Evolutionary conservation across 352 stramenopile species (phyloP).

Genomic region (Pythium monospermum): DNA sequence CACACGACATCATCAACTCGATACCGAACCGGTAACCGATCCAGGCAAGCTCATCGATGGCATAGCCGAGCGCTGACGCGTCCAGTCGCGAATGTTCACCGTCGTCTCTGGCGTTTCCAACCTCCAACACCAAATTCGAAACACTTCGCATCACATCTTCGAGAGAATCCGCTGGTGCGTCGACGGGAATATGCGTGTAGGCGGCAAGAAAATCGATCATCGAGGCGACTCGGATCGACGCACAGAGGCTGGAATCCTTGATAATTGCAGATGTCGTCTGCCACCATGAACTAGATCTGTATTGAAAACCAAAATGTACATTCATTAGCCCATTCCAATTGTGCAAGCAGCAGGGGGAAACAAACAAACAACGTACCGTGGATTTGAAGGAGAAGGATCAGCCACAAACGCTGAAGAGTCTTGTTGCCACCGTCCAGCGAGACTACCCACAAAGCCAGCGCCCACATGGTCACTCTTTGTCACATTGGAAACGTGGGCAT

Average conservation of each 20-base stretch:
- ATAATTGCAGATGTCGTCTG: neutral
- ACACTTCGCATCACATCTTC: neutral
- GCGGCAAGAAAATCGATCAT: conserved; percentile 10
- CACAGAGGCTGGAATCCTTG: neutral
- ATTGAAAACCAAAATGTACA: neutral
- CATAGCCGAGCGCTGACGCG: neutral
- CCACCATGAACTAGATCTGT: neutral
- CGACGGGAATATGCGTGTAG: neutral
- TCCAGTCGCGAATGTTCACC: neutral
- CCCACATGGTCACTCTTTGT: no score
- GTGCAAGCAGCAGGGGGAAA: no score
- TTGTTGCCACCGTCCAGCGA: no score
- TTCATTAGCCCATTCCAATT: no score
- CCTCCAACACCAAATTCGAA: conserved; percentile 9
- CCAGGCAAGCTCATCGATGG: neutral
- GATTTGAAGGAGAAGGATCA: no score
- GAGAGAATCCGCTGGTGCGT: neutral
- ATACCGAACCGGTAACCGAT: neutral
- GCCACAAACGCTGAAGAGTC: no score
- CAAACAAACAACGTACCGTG: no score
- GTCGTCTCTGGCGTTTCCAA: neutral
- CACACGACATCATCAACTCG: neutral
- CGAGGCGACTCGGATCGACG: conserved; percentile 1
- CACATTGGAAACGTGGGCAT: no score
- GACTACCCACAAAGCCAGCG: no score